phyloP scores from a whole-genome alignment of 768 basidiomycete genomes.

The Pulveroboletus sp. region DNA sequence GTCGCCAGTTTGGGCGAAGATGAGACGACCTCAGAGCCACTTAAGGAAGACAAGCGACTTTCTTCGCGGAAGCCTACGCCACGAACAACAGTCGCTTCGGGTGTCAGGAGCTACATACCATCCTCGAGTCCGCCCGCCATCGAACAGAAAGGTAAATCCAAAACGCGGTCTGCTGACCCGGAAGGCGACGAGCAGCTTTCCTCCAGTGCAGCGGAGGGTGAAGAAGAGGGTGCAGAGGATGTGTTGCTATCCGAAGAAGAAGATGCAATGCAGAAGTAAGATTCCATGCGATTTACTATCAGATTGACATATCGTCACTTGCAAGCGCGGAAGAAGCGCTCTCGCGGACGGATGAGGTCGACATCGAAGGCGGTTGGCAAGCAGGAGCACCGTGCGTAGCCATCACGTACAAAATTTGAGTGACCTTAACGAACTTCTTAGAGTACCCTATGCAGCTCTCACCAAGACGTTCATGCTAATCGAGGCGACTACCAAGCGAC shows the following conservation, averaged over 20 bases:
- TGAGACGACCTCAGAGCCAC: constrained; percentile 1
- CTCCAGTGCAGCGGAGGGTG: constrained; percentile 34
- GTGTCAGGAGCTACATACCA: background rate
- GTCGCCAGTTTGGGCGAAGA: constrained; percentile 56
- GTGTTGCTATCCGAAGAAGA: constrained; percentile 42
- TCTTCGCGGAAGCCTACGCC: background rate
- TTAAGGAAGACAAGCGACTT: background rate
- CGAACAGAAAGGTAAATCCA: constrained; percentile 19
- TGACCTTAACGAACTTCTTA: constrained; percentile 26
- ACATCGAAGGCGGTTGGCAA: constrained; percentile 80
- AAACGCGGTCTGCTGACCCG: constrained; percentile 8
- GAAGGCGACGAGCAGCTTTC: constrained; percentile 33
- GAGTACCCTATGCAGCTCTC: constrained; percentile 92
- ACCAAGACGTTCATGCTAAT: constrained; percentile 85
- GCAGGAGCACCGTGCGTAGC: constrained; percentile 69
- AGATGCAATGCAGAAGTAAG: constrained; percentile 62
- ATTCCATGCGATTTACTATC: background rate
- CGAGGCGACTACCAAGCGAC: constrained; percentile 90
- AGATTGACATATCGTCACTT: constrained; percentile 1
- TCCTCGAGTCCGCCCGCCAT: constrained; percentile 3
- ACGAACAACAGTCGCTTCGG: background rate
- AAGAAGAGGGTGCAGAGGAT: constrained; percentile 36
- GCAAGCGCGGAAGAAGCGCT: constrained; percentile 66
- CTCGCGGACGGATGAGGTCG: constrained; percentile 59
- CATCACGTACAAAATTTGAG: background rate